Percentiles rank a stretch among this genome's conserved stretches.
Conservation (phyloP, 805 yeast genomes). For the Sporopachydermia quercuum region DNA sequence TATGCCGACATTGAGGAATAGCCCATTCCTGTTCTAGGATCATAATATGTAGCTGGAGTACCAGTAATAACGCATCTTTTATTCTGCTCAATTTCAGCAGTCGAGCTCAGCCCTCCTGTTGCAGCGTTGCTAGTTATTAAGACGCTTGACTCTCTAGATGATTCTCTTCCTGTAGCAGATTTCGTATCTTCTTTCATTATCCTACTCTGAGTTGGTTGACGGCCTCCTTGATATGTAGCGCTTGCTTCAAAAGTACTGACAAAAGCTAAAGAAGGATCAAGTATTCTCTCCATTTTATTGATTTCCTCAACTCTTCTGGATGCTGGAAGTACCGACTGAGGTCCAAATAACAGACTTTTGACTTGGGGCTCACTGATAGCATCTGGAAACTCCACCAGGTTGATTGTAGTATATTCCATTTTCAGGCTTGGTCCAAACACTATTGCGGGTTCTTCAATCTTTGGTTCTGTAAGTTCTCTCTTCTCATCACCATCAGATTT, state of each 20-base stretch:
- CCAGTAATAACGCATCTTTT: conserved; percentile 59
- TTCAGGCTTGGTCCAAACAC: conserved; percentile 11
- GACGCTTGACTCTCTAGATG: background rate
- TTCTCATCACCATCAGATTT: background rate
- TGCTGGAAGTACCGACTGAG: conserved; percentile 29
- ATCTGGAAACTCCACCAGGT: conserved; percentile 7
- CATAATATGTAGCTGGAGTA: conserved; percentile 65
- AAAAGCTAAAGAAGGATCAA: background rate
- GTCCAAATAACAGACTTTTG: conserved; percentile 10
- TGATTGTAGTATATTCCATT: conserved; percentile 6
- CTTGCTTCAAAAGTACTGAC: background rate
- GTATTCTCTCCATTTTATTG: background rate
- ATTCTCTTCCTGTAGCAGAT: background rate
- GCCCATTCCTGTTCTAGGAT: conserved; percentile 79
- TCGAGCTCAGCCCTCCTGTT: background rate
- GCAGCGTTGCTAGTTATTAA: no score
- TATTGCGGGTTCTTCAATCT: conserved; percentile 4
- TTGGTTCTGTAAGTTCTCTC: background rate
- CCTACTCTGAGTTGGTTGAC: background rate
- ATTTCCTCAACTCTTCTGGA: conserved; percentile 23
- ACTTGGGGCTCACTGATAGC: conserved; percentile 6
- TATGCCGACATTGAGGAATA: conserved; percentile 76
- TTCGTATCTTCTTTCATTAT: no score
- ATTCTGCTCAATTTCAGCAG: conserved; percentile 4
- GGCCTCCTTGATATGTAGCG: background rate